These are phyloP conservation scores for Tuber borchii DNA, from an alignment of 495 filamentous ascomycete genomes.

Conservation along the genomic window DNA sequence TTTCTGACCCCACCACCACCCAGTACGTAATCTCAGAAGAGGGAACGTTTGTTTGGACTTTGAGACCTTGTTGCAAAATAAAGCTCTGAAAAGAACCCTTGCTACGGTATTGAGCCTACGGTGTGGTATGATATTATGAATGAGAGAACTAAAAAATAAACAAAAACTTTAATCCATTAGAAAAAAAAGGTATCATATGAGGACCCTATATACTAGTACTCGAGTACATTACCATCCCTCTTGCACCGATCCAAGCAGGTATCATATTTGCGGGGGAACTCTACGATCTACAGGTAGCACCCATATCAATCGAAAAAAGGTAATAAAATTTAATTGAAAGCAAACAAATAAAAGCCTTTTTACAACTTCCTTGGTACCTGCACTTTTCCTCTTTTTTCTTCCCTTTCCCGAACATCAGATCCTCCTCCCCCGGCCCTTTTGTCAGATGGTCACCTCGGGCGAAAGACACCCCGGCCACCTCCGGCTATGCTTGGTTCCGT, in stretches of 20 bases:
- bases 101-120: background rate
- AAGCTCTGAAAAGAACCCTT: background rate
- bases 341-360: background rate
- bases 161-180: no score
- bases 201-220: background rate
- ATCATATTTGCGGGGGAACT: background rate
- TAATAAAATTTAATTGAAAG: background rate
- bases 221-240: background rate
- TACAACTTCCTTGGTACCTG: background rate
- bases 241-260: background rate
- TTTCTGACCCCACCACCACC: background rate
- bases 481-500: background rate
- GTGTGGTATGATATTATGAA: background rate
- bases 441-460: background rate
- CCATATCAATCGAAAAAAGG: background rate
- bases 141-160: no score
- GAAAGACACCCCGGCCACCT: slow-evolving; percentile 1
- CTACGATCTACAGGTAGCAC: background rate
- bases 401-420: background rate
- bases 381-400: background rate
- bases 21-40: background rate
- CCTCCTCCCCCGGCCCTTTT: background rate
- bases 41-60: background rate
- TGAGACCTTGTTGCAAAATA: background rate
- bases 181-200: background rate